Conservation (phyloP, 345 rosid species). For the Lumnitzera littorea region DNA sequence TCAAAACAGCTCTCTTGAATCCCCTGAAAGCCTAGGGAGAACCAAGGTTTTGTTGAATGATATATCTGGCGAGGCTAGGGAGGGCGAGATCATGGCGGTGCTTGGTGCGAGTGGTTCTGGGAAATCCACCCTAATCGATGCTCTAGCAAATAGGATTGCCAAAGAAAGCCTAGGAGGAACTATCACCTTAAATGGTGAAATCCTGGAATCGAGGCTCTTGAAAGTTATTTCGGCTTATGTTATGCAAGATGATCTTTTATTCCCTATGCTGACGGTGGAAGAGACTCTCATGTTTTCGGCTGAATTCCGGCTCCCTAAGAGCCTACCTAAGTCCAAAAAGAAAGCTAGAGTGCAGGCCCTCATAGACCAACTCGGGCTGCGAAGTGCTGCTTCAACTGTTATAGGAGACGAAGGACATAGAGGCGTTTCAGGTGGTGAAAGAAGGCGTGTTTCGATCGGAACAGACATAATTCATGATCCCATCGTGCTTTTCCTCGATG, state of each 20-base stretch:
- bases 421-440: conserved; percentile 90
- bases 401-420: conserved; percentile 95
- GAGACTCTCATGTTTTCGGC: conserved; percentile 94
- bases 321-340: conserved; percentile 66
- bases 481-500: conserved; percentile 77
- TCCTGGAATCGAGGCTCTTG: conserved; percentile 57
- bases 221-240: conserved; percentile 93
- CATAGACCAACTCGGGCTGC: conserved; percentile 76
- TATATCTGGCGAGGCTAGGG: conserved; percentile 56
- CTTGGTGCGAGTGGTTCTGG: conserved; percentile 96
- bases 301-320: conserved; percentile 87
- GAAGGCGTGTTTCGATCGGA: conserved; percentile 85
- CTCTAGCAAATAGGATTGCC: conserved; percentile 71
- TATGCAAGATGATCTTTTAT: conserved; percentile 90
- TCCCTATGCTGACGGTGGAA: conserved; percentile 90
- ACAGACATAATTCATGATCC: conserved; percentile 80
- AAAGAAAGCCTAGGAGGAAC: conserved; percentile 73
- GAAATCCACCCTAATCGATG: conserved; percentile 85
- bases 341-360: conserved; percentile 71
- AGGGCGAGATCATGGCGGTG: conserved; percentile 89
- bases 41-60: conserved; percentile 43
- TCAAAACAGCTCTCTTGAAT: conserved; percentile 1
- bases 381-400: conserved; percentile 73
- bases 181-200: conserved; percentile 68
- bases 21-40: conserved; percentile 9